These are phyloP conservation scores for Aspergillus heteromorphus DNA, from an alignment of 495 filamentous ascomycete genomes.

Conservation along the genomic window DNA sequence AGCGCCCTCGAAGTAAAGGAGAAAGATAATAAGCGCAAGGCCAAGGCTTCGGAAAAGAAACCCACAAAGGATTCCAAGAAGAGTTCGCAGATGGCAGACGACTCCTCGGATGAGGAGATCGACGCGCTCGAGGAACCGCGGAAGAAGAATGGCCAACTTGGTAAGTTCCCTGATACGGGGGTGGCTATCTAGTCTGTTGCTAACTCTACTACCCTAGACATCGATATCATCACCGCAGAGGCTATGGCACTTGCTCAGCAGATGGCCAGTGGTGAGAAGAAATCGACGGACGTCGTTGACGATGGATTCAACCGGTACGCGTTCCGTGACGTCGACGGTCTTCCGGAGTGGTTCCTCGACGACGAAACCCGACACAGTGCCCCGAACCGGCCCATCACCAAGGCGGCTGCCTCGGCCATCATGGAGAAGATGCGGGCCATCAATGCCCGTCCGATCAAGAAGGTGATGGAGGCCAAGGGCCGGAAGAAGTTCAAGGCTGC, in stretches of 20 bases:
- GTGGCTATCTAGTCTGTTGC: slow-evolving; percentile 6
- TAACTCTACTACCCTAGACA: slow-evolving; percentile 54
- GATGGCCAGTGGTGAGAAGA: slow-evolving; percentile 80
- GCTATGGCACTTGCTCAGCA: slow-evolving; percentile 97
- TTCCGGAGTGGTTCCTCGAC: slow-evolving; percentile 97
- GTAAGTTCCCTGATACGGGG: slow-evolving; percentile 40
- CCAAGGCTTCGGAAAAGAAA: slow-evolving; percentile 20
- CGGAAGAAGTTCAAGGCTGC: slow-evolving; percentile 95
- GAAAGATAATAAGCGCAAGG: slow-evolving; percentile 9
- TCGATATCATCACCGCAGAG: slow-evolving; percentile 97
- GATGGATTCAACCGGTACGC: slow-evolving; percentile 89
- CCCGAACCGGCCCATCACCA: slow-evolving; percentile 79
- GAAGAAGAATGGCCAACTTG: slow-evolving; percentile 62
- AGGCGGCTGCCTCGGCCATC: slow-evolving; percentile 86
- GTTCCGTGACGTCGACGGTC: slow-evolving; percentile 85
- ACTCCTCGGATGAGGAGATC: slow-evolving; percentile 48
- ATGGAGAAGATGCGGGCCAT: slow-evolving; percentile 89
- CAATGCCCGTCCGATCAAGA: slow-evolving; percentile 98
- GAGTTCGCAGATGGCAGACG: slow-evolving; percentile 43
- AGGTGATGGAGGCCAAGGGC: slow-evolving; percentile 92
- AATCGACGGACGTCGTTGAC: slow-evolving; percentile 70
- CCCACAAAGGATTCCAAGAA: slow-evolving; percentile 52
- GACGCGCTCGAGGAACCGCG: slow-evolving; percentile 62
- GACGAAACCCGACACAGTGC: slow-evolving; percentile 82
- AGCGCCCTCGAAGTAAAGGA: not conserved